These are phyloP conservation scores for Claviceps pusilla DNA, from an alignment of 2,329 filamentous ascomycete genomes.

Conservation along the genomic window DNA sequence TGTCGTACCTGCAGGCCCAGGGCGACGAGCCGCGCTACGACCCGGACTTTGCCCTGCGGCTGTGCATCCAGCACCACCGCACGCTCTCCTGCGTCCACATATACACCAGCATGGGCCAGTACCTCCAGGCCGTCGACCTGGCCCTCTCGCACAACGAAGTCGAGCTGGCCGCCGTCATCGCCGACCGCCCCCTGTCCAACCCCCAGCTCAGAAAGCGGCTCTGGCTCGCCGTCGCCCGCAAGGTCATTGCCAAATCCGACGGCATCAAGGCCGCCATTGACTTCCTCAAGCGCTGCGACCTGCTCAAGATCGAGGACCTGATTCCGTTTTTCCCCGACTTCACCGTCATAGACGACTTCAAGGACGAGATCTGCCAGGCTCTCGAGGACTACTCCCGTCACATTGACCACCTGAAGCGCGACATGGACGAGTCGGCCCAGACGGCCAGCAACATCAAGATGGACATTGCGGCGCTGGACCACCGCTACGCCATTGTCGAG, in stretches of 20 bases:
- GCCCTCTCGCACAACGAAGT: constrained; percentile 81
- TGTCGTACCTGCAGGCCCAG: constrained; percentile 83
- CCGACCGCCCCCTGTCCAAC: constrained; percentile 69
- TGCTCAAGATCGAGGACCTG: constrained; percentile 87
- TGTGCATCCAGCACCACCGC: constrained; percentile 88
- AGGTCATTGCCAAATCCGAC: constrained; percentile 73
- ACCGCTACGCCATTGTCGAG: constrained; percentile 89
- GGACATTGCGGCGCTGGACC: constrained; percentile 74
- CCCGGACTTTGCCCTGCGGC: constrained; percentile 83
- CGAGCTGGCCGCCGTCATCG: constrained; percentile 77
- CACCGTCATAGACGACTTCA: constrained; percentile 97
- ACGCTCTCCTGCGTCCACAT: constrained; percentile 94
- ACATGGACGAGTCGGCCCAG: constrained; percentile 88
- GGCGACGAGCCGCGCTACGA: constrained; percentile 79
- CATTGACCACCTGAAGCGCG: constrained; percentile 74
- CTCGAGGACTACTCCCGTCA: constrained; percentile 85
- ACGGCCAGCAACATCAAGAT: constrained; percentile 83
- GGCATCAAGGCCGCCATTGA: constrained; percentile 90
- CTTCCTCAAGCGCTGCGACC: constrained; percentile 79
- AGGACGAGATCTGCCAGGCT: constrained; percentile 89
- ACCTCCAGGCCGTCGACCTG: constrained; percentile 81
- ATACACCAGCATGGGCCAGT: constrained; percentile 92
- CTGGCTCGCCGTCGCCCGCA: constrained; percentile 89
- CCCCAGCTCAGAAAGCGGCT: constrained; percentile 76
- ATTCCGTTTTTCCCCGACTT: constrained; percentile 99